These are phyloP conservation scores for Carex kokanica DNA, from an alignment of 176 grass and related monocot genomes.

Conservation along the genomic window DNA sequence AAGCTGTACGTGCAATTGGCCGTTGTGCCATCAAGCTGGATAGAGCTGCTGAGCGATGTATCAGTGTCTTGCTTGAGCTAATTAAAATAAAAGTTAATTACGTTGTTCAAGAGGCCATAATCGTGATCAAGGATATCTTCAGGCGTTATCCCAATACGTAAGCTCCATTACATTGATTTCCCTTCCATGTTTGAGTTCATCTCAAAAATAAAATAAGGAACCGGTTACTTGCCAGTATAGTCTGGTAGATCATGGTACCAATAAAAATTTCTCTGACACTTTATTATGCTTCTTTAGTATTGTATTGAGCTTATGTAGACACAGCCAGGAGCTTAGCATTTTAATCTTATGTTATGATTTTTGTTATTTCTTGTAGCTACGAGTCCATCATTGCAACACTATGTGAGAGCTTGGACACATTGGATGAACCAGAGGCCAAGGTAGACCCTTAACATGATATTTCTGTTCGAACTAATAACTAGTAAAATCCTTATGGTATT, in stretches of 20 bases:
- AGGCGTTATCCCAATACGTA: conserved; percentile 99
- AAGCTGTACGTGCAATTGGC: conserved; percentile 96
- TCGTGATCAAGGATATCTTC: conserved; percentile 99
- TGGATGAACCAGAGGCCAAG: conserved; percentile 99
- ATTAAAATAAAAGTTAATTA: conserved; percentile 99
- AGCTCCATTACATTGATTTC: conserved; percentile 35
- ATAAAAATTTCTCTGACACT: background rate
- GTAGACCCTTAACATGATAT: conserved; percentile 25
- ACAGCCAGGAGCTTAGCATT: background rate
- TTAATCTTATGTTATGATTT: conserved; percentile 26
- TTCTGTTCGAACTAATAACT: background rate
- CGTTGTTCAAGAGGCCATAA: conserved; percentile 98
- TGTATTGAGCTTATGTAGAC: background rate
- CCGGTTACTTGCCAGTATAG: background rate
- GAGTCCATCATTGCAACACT: conserved; percentile 96
- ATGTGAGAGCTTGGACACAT: conserved; percentile 92
- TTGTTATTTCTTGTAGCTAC: conserved; percentile 50
- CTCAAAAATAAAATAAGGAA: background rate
- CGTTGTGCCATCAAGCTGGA: conserved; percentile 98
- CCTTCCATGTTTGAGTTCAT: conserved; percentile 6
- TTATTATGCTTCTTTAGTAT: background rate
- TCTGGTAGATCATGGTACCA: background rate
- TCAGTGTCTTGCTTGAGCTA: conserved; percentile 95
- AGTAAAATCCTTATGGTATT: background rate
- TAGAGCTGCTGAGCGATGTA: conserved; percentile 91